A percentile compares a stretch with the other conserved stretches of the same genome.
Conservation (phyloP, 164 flowering plant genomes). For the Liquidambar formosana region DNA sequence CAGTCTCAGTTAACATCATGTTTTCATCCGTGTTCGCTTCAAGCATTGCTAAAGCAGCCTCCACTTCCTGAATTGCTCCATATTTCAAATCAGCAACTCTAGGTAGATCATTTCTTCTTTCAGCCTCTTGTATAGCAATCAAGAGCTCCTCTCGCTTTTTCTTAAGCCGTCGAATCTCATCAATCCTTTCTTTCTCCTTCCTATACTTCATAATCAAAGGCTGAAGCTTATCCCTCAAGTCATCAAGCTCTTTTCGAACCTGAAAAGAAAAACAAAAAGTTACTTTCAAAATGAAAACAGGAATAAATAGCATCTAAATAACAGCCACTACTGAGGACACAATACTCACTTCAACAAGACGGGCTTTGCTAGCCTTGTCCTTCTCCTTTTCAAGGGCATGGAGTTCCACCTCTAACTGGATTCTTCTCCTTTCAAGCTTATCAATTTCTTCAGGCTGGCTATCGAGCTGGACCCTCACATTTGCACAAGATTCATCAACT, state of each 20-base stretch:
- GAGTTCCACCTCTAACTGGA: constrained; percentile 78
- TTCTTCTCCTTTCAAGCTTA: constrained; percentile 73
- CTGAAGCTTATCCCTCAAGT: constrained; percentile 78
- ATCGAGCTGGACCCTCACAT: constrained; percentile 90
- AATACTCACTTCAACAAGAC: constrained; percentile 65
- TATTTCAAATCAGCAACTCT: constrained; percentile 79
- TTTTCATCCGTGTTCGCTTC: constrained; percentile 63
- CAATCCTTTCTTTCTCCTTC: constrained; percentile 81
- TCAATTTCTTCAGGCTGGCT: constrained; percentile 93
- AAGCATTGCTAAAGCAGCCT: constrained; percentile 59
- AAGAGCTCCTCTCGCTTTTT: constrained; percentile 70
- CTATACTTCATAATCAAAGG: constrained; percentile 76
- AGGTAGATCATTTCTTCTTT: constrained; percentile 79
- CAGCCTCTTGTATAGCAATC: constrained; percentile 71
- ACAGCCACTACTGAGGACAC: background rate
- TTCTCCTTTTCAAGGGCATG: constrained; percentile 93
- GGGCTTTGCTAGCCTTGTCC: constrained; percentile 89
- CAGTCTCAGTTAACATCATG: constrained; percentile 75
- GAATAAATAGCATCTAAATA: no score
- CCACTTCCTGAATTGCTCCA: constrained; percentile 81
- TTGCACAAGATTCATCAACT: constrained; percentile 95
- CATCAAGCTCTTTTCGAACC: constrained; percentile 84
- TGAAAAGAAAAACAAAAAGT: constrained; percentile 10
- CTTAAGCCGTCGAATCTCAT: constrained; percentile 71
- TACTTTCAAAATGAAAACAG: background rate